A percentile compares a stretch with the other conserved stretches of the same genome.
Conservation (phyloP, 345 rosid species). For the Bruguiera gymnorhiza region DNA sequence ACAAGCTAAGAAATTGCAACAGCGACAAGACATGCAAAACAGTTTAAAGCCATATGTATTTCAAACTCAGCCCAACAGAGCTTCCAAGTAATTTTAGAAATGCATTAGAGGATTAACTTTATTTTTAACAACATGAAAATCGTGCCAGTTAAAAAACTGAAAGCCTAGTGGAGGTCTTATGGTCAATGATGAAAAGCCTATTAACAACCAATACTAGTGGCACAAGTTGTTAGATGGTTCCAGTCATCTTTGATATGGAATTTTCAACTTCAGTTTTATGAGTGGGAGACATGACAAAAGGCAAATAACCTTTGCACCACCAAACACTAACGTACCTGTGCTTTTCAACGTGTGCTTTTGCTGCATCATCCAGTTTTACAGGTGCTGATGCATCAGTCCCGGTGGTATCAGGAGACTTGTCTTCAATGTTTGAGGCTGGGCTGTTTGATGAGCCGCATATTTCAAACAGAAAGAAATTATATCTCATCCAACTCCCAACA, state of each 20-base stretch:
- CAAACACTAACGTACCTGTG: conserved; percentile 48
- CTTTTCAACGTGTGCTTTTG: conserved; percentile 68
- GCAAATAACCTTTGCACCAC: background rate
- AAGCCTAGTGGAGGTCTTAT: background rate
- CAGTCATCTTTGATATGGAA: background rate
- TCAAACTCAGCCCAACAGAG: background rate
- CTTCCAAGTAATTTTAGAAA: background rate
- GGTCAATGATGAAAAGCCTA: background rate
- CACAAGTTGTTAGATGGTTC: background rate
- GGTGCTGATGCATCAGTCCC: conserved; percentile 48
- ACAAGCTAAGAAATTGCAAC: background rate
- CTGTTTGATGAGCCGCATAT: conserved; percentile 32
- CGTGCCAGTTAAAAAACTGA: background rate
- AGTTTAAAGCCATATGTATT: background rate
- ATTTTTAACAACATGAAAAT: background rate
- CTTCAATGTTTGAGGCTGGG: conserved; percentile 44
- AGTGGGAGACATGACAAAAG: no score
- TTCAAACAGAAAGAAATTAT: conserved; percentile 8
- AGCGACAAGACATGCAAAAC: background rate
- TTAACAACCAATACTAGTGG: no score
- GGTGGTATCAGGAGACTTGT: conserved; percentile 32
- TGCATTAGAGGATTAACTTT: background rate
- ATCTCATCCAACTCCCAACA: conserved; percentile 1
- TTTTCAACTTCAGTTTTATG: no score
- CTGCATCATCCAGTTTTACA: conserved; percentile 63